These are phyloP conservation scores for Tieghemiomyces parasiticus DNA, from an alignment of 192 early-diverging fungal genomes.

Conservation along the genomic window DNA sequence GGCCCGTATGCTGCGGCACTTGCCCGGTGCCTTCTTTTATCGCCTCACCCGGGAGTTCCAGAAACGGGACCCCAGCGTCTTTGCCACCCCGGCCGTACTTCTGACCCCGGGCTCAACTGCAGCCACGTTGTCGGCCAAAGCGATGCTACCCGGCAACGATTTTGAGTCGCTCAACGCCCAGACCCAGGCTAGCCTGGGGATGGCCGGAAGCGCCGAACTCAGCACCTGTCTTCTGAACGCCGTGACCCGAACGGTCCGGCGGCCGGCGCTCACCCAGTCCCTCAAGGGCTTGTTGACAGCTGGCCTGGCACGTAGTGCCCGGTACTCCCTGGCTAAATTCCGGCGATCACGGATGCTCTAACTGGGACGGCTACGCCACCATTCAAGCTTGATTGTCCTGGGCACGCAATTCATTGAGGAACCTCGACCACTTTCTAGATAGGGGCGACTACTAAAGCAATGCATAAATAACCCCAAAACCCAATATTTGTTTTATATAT, in stretches of 20 bases:
- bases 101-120: neutral
- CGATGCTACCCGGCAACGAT: no score
- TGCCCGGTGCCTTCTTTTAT: slow-evolving; percentile 64
- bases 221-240: slow-evolving; percentile 32
- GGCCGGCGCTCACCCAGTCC: slow-evolving; percentile 78
- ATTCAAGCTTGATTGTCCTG: no score
- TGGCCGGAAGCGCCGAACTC: slow-evolving; percentile 19
- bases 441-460: no score
- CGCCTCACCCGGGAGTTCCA: slow-evolving; percentile 29
- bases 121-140: no score
- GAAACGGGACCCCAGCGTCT: slow-evolving; percentile 10
- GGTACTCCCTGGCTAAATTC: slow-evolving; percentile 38
- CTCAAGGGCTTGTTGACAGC: slow-evolving; percentile 86
- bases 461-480: no score
- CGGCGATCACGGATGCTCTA: slow-evolving; percentile 3
- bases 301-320: slow-evolving; percentile 45
- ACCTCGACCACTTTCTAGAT: no score
- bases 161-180: slow-evolving; percentile 17
- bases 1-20: slow-evolving; percentile 54
- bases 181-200: slow-evolving; percentile 20
- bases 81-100: slow-evolving; percentile 3
- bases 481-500: no score
- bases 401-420: no score
- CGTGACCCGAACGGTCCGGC: slow-evolving; percentile 35
- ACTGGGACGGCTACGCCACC: no score